A percentile compares a stretch with the other conserved stretches of the same genome.
These are phyloP conservation scores for Hyaloscypha finlandica DNA, from an alignment of 495 filamentous ascomycete genomes.

Conservation along the genomic window DNA sequence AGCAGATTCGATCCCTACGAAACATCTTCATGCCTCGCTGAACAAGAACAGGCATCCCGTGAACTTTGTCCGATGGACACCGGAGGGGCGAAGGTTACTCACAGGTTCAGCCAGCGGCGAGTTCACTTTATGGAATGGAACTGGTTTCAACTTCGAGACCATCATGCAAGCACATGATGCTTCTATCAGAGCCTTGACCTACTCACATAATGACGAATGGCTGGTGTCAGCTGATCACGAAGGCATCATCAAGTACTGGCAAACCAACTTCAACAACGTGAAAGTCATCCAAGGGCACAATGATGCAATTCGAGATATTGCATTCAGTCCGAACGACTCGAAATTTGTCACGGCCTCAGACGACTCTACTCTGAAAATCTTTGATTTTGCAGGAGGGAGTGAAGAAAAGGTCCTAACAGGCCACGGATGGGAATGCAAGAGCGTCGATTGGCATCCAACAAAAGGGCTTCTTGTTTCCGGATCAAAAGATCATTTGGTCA, in stretches of 20 bases:
- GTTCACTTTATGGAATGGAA: constrained; percentile 98
- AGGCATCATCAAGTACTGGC: constrained; percentile 97
- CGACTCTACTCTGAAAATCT: constrained; percentile 90
- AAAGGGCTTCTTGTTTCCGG: constrained; percentile 94
- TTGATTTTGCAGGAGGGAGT: constrained; percentile 86
- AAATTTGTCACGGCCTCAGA: constrained; percentile 97
- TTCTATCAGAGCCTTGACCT: constrained; percentile 82
- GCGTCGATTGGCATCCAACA: constrained; percentile 95
- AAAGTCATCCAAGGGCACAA: constrained; percentile 89
- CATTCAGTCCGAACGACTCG: constrained; percentile 87
- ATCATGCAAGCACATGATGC: constrained; percentile 98
- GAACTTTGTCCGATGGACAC: constrained; percentile 97
- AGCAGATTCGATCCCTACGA: constrained; percentile 81
- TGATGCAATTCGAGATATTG: constrained; percentile 87
- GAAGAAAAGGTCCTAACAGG: constrained; percentile 81
- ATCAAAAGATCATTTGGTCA: constrained; percentile 95
- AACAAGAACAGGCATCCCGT: constrained; percentile 98
- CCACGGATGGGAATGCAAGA: constrained; percentile 95
- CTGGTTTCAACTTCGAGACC: constrained; percentile 98
- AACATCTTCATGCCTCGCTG: constrained; percentile 90
- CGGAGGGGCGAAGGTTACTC: constrained; percentile 86
- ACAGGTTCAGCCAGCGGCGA: constrained; percentile 95
- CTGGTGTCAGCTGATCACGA: constrained; percentile 93
- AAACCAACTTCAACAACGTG: constrained; percentile 98
- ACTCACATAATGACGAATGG: constrained; percentile 96